A percentile compares a stretch with the other conserved stretches of the same genome.
Conservation (phyloP, 495 filamentous ascomycete genomes). For the Neurospora sp. region DNA sequence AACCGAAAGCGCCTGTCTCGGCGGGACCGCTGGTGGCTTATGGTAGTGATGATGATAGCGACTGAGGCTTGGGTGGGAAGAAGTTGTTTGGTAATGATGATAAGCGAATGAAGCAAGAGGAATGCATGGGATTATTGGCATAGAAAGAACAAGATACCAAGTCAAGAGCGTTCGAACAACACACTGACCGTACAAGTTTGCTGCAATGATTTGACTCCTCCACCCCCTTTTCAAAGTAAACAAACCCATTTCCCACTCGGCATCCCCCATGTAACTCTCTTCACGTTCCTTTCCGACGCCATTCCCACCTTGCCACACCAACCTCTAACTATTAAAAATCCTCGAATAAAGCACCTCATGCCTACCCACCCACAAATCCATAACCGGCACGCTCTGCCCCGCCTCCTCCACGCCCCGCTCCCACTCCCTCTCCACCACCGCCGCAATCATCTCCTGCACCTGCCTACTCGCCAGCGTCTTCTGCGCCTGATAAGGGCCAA, state of each 20-base stretch:
- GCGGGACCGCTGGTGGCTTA: slow-evolving; percentile 76
- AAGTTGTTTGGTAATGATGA: neutral
- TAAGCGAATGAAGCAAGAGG: neutral
- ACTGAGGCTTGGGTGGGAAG: slow-evolving; percentile 21
- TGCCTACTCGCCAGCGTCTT: slow-evolving; percentile 58
- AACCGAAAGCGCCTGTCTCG: slow-evolving; percentile 30
- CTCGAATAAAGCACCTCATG: slow-evolving; percentile 93
- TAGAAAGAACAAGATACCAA: slow-evolving; percentile 2
- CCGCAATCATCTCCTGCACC: slow-evolving; percentile 51
- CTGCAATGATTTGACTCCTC: neutral
- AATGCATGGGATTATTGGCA: neutral
- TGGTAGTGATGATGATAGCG: slow-evolving; percentile 66
- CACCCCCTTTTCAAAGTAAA: neutral
- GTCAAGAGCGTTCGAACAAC: neutral
- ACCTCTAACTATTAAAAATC: slow-evolving; percentile 71
- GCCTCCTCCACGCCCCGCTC: slow-evolving; percentile 55
- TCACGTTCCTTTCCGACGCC: neutral
- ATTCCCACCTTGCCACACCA: neutral
- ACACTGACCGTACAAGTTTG: neutral
- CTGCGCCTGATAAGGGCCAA: slow-evolving; percentile 89
- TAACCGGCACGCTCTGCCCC: slow-evolving; percentile 73
- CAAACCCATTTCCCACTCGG: neutral
- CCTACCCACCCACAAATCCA: slow-evolving; percentile 91
- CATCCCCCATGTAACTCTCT: neutral
- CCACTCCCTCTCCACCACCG: slow-evolving; percentile 52